Conservation (phyloP, 306 rosid genomes). For the Leucaena leucocephala region DNA sequence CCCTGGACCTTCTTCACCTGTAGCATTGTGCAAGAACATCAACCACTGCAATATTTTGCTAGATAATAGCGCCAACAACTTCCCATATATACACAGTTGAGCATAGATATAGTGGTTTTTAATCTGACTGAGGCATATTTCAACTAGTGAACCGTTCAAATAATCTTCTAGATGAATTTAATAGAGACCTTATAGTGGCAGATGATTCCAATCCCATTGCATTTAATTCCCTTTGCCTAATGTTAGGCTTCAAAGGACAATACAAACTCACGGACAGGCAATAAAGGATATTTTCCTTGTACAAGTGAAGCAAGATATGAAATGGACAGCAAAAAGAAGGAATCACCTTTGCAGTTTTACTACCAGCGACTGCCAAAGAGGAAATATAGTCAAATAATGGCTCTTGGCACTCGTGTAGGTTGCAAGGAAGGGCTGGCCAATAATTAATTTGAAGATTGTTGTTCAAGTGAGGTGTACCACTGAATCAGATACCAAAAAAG, state of each 20-base stretch:
- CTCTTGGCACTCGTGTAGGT: conserved; percentile 88
- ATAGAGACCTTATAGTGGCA: background rate
- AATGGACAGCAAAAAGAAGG: conserved; percentile 23
- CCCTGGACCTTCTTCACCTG: conserved; percentile 99
- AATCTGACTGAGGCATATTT: conserved; percentile 1
- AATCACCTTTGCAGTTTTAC: conserved; percentile 86
- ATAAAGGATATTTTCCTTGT: conserved; percentile 18
- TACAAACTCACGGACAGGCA: conserved; percentile 24
- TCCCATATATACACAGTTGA: conserved; percentile 16
- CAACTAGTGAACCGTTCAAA: conserved; percentile 5
- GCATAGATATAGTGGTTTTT: conserved; percentile 17
- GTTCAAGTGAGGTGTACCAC: conserved; percentile 95
- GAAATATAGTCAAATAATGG: conserved; percentile 76
- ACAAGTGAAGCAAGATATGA: conserved; percentile 28
- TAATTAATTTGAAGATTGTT: conserved; percentile 95
- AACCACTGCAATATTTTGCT: conserved; percentile 18
- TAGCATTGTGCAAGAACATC: conserved; percentile 36
- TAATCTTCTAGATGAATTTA: conserved; percentile 16
- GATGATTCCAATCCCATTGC: background rate
- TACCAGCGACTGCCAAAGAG: conserved; percentile 67
- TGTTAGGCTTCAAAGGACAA: background rate
- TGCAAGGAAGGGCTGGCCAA: conserved; percentile 95
- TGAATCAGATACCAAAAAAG: conserved; percentile 40
- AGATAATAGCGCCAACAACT: conserved; percentile 10
- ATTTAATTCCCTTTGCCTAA: background rate